Evolutionary conservation across 805 yeast genomes (phyloP).

Genomic region (Grigorovia transvaalensis): DNA sequence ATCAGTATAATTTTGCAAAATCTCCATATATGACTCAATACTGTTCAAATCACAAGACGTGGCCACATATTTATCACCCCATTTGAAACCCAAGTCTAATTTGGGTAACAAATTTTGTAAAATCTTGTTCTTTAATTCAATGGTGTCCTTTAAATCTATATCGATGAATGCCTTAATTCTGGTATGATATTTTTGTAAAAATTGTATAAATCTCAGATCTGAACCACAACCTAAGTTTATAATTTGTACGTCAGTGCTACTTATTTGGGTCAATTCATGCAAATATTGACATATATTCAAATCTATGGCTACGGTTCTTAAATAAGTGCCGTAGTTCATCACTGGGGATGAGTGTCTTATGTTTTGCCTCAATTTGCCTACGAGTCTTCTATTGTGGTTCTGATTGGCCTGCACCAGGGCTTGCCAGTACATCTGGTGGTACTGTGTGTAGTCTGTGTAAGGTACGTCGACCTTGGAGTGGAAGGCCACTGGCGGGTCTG

Average conservation of each 20-base stretch:
- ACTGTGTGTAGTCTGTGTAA: constrained; percentile 8
- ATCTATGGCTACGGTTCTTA: constrained; percentile 48
- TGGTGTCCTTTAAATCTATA: constrained; percentile 41
- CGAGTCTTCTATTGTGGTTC: constrained; percentile 10
- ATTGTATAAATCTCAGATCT: constrained; percentile 42
- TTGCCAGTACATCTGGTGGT: constrained; percentile 17
- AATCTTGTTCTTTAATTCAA: constrained; percentile 32
- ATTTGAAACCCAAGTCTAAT: constrained; percentile 2
- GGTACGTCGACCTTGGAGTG: neutral
- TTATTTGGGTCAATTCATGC: neutral
- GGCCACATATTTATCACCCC: constrained; percentile 21
- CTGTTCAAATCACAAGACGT: constrained; percentile 29
- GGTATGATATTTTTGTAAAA: constrained; percentile 21
- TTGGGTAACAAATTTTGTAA: constrained; percentile 5
- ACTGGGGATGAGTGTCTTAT: constrained; percentile 41
- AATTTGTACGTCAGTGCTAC: constrained; percentile 34
- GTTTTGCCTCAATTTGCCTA: constrained; percentile 13
- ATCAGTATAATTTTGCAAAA: constrained; percentile 5
- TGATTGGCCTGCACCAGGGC: constrained; percentile 7
- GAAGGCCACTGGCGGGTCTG: constrained; percentile 24
- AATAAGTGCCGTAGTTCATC: constrained; percentile 61
- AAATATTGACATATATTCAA: constrained; percentile 35
- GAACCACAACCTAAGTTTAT: constrained; percentile 62
- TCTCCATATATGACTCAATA: constrained; percentile 15
- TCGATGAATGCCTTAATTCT: constrained; percentile 34